These are phyloP conservation scores for Leccinum disarticulatum DNA, from an alignment of 768 basidiomycete genomes.

Conservation along the genomic window DNA sequence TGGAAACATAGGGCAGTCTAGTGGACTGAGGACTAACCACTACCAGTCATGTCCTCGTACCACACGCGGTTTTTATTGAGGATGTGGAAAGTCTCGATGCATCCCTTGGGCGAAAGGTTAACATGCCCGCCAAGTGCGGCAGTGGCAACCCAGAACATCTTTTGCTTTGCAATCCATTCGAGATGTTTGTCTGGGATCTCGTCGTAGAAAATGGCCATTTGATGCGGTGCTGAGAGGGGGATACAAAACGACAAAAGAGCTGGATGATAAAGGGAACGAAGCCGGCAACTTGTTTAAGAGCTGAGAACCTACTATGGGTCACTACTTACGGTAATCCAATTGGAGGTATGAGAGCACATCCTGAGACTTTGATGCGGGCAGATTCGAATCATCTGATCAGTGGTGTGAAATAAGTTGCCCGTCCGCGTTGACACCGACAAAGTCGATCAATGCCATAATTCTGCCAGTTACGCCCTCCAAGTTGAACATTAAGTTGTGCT, in stretches of 20 bases:
- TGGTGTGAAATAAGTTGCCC: background rate
- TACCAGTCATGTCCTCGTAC: slow-evolving; percentile 76
- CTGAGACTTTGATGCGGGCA: background rate
- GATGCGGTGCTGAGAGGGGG: background rate
- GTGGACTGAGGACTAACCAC: slow-evolving; percentile 43
- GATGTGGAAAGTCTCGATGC: slow-evolving; percentile 60
- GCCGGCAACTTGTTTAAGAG: background rate
- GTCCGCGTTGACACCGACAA: background rate
- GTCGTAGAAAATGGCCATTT: slow-evolving; percentile 60
- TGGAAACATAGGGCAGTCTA: background rate
- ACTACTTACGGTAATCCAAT: background rate
- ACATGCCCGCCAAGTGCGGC: slow-evolving; percentile 66
- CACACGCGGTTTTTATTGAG: slow-evolving; percentile 53
- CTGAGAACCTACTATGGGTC: background rate
- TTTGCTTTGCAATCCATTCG: slow-evolving; percentile 59
- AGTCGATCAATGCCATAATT: background rate
- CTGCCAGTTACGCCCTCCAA: too few relatives aligned
- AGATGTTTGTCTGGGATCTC: slow-evolving; percentile 53
- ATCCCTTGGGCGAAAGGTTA: slow-evolving; percentile 68
- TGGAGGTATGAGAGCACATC: background rate
- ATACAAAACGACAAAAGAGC: background rate
- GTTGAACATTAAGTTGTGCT: background rate
- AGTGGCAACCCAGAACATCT: slow-evolving; percentile 72
- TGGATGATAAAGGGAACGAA: background rate
- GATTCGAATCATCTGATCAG: background rate